A percentile compares a stretch with the other conserved stretches of the same genome.
Conservation (phyloP, 1,284 basidiomycete species). For the Somion occarium region DNA sequence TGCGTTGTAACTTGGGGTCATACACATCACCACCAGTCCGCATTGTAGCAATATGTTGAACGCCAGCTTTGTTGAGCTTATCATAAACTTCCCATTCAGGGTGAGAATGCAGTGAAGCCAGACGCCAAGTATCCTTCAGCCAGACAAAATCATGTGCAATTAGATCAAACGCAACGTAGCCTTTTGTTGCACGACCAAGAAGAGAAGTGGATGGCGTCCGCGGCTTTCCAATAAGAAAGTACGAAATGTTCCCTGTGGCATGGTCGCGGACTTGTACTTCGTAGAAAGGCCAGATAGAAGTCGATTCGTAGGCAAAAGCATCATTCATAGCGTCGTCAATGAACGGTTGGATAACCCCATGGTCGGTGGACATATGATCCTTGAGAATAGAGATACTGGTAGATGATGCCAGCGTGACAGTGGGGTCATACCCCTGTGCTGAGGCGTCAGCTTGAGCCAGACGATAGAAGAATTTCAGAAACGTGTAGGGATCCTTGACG, state of each 20-base stretch:
- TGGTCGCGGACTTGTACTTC: not conserved
- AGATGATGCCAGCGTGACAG: too few relatives aligned
- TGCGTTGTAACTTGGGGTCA: not conserved
- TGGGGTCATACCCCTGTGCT: conserved; percentile 1
- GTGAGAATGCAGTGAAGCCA: conserved; percentile 5
- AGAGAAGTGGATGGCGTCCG: not conserved
- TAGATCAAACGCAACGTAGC: conserved; percentile 9
- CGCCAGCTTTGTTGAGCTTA: not conserved
- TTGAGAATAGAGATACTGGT: not conserved
- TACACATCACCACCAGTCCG: not conserved
- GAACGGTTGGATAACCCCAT: not conserved
- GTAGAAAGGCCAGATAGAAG: not conserved
- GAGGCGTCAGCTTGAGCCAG: not conserved
- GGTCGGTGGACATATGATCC: not conserved
- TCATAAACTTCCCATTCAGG: conserved; percentile 5
- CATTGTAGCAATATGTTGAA: not conserved
- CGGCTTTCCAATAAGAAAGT: conserved; percentile 1
- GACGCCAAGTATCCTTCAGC: conserved; percentile 13
- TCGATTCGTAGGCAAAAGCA: not conserved
- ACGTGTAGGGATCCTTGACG: not conserved
- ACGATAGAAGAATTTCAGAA: not conserved
- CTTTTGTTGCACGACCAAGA: conserved; percentile 8
- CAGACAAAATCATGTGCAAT: not conserved
- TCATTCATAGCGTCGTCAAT: not conserved
- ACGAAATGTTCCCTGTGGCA: not conserved